A percentile compares a stretch with the other conserved stretches of the same genome.
phyloP scores from a whole-genome alignment of 345 rosid genomes.

The Mangifera indica region DNA sequence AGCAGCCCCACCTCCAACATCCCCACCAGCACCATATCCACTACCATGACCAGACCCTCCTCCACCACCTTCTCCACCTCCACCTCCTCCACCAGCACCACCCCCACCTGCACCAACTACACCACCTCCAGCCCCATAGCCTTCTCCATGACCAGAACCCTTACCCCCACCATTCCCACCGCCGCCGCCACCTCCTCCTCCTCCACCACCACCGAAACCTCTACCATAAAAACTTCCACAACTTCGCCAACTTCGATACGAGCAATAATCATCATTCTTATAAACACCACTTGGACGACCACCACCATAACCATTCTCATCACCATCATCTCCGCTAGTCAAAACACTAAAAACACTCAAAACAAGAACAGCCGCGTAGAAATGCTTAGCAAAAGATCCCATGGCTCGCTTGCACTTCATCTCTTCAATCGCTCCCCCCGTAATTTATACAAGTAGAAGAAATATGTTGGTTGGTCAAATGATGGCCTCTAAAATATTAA shows the following conservation, averaged over 20 bases:
- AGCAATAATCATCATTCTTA: constrained; percentile 31
- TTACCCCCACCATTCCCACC: constrained; percentile 25
- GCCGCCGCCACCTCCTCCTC: constrained; percentile 30
- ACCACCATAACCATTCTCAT: constrained; percentile 14
- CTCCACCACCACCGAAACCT: constrained; percentile 15
- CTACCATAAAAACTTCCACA: constrained; percentile 47
- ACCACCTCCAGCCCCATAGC: constrained; percentile 28
- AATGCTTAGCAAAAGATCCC: constrained; percentile 22
- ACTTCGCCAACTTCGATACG: constrained; percentile 44
- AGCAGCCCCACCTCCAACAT: constrained; percentile 29
- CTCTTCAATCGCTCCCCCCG: not conserved
- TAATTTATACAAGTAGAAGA: constrained; percentile 35
- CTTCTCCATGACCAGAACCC: constrained; percentile 36
- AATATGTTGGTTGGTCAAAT: constrained; percentile 11
- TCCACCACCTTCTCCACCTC: constrained; percentile 25
- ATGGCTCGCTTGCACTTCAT: constrained; percentile 16
- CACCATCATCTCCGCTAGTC: constrained; percentile 16
- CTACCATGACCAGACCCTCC: constrained; percentile 24
- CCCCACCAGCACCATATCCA: constrained; percentile 32
- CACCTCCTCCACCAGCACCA: constrained; percentile 34
- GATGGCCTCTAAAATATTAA: constrained; percentile 12
- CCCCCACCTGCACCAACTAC: not conserved
- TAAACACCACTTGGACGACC: constrained; percentile 15
- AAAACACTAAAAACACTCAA: constrained; percentile 28
- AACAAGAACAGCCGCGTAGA: constrained; percentile 30